Evolutionary conservation across 495 filamentous ascomycete species (phyloP), one percentile per base, ranked within the genome.

Genomic region (Podospora australis): DNA sequence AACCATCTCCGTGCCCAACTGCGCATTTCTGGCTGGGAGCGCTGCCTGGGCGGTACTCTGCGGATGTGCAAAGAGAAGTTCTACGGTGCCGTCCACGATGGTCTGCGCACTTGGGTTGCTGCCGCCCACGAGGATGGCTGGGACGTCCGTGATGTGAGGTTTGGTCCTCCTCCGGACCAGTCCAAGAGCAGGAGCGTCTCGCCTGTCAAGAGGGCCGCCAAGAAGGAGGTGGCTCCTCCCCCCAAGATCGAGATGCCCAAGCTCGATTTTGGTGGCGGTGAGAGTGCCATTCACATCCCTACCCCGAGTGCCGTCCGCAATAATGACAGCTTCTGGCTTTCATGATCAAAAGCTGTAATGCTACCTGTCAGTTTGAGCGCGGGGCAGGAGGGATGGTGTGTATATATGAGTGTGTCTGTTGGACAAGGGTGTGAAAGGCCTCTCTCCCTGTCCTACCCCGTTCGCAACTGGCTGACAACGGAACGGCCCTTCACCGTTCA

Each of bases 11-110:
- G 92, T 16, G 69, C 72, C 23, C 81, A 90, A 47, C 71, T 97
- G 30, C 78, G 79, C 21, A 82, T 90, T 48, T 91, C 85, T 6
- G 94, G 92, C 4, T 96, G 90, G 69, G 92, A 98, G 71, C 90
- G 87, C 59, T 79, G 82, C 44, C 84, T 96, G 78, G 94, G 90
- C 6, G 78, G 73, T 16, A 89, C 78, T 48, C 64, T 97, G 53
- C 78, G 92, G 13, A 83, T 90, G 17, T 97, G 92, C 74, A 98
- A 97, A 65, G 92, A 96, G 66, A 96, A 96, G 60, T 91, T 97
- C 62, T 97, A 98, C 56, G 83, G 83, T 1, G 77, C 84, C 17
- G 87, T 98, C 9, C 92, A 98, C 63, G 88, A 90, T 50, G 87
- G 82, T 16, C 72, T 98, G 42, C 78, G 84, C 45, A 90, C 85